Evolutionary conservation across 345 rosid species (phyloP), one percentile per base, ranked within the genome.

Genomic region (Moricandia moricandioides): DNA sequence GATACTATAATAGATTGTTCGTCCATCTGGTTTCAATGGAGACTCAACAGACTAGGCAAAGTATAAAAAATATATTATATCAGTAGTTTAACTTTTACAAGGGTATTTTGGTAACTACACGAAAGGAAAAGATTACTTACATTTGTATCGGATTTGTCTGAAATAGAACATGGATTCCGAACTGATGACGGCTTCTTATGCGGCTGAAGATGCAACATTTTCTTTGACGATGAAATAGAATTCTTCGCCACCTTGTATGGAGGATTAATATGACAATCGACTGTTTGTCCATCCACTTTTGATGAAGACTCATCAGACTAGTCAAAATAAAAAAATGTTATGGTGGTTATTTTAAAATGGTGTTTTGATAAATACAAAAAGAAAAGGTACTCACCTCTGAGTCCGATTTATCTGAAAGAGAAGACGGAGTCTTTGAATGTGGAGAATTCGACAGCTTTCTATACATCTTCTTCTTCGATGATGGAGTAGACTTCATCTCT

Each of bases 1-100:
- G 29, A 95, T 75, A n/a, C 18, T 47, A 47, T 47, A 47, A 47
- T 47, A 47, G 52, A 47, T 47, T n/a, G 18, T n/a, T 47, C 52
- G 17, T n/a, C 52, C 18, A 5, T 47, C 6, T 8, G 8, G 52
- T n/a, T 47, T 47, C 17, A 47, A 47, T n/a, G 18, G 18, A n/a
- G 8, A 6, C 13, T 47, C 17, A 47, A 47, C 52, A 47, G 52
- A 5, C 52, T 47, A n/a, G 7, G 18, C 17, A 43, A 43, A 12
- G 12, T n/a, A 47, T n/a, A 5, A n/a, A 5, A n/a, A 13, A 47
- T 47, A n/a, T 45, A 47, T 6, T 47, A 47, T 18, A 47, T 1
- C 17, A n/a, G 52, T 14, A 47, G 1, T 47, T n/a, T n/a, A 13
- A 47, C 6, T n/a, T 47, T 47, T 47, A 7, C 18, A n/a, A 47